Evolutionary conservation across 192 early-diverging fungal species (phyloP), one percentile per base, ranked within the genome.

Genomic region (Entomortierella lignicola): DNA sequence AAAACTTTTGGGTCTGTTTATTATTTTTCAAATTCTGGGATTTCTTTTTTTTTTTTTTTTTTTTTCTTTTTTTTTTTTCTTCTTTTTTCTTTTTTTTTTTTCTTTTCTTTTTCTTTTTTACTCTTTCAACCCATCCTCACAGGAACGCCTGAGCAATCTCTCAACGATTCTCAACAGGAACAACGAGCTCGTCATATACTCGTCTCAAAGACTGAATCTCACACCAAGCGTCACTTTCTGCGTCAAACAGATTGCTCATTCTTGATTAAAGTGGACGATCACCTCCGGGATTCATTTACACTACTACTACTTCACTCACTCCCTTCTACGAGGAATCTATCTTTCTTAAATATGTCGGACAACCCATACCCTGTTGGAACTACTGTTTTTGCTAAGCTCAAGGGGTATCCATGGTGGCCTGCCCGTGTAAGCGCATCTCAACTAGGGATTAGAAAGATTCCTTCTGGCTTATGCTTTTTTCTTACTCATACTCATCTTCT

Each of bases 371-470:
- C 82, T 11, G 81, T 84, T 52, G 88, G 88, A 53, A 81, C 82
- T 12, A 77, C 73, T 25, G 86, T 90, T 43, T 88, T 87, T 74
- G 87, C 86, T 55, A 88, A 90, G 55, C 69, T 88, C 42, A 87
- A 86, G 54, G 89, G 89, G 3, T 88, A 83, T 54, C 87, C 87
- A 32, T 88, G 89, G 89, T 88, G 89, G 87, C 89, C 89, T 4
- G 89, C 89, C 52, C 77, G 83, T 64, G 89, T 87, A 84, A 87
- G 83, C 50, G 32, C 4, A n/a, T 66, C 62, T 25, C 2, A 4
- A 60, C 23, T 27, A 60, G n/a, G n/a, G n/a, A n/a, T n/a, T n/a
- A n/a, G n/a, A n/a, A n/a, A n/a, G n/a, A 48, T 47, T 18, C 39
- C 13, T 42, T 10, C 39, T 42, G 13, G 39, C 39, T 42, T 42